phyloP scores from a whole-genome alignment of 2,329 filamentous ascomycete genomes.

The Pseudomassariella vexata region DNA sequence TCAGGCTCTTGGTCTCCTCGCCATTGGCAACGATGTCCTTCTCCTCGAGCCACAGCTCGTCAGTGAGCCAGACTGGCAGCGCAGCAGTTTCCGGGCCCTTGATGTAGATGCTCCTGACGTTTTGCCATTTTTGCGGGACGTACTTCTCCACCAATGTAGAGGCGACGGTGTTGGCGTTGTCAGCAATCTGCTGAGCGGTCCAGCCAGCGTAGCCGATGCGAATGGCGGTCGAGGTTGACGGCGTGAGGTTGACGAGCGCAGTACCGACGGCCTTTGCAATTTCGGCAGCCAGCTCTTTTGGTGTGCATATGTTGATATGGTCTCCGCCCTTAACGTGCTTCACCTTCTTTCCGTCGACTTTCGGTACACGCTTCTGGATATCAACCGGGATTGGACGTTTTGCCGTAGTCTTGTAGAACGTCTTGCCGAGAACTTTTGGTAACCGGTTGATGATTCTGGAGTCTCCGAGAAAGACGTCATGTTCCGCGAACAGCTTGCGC shows the following conservation, averaged over 20 bases:
- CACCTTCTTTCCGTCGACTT: constrained; percentile 52
- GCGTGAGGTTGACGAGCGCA: constrained; percentile 75
- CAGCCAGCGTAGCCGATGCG: constrained; percentile 73
- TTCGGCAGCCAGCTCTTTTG: constrained; percentile 69
- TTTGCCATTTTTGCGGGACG: constrained; percentile 81
- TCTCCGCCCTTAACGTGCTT: constrained; percentile 47
- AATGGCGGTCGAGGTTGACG: constrained; percentile 74
- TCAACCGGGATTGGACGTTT: constrained; percentile 85
- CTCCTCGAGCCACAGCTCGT: constrained; percentile 82
- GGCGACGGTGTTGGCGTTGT: constrained; percentile 72
- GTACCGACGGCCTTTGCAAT: constrained; percentile 70
- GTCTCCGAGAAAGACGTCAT: constrained; percentile 92
- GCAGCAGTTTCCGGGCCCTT: constrained; percentile 86
- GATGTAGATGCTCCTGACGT: constrained; percentile 78
- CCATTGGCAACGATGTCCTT: constrained; percentile 62
- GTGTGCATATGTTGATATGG: constrained; percentile 40
- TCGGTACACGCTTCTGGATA: constrained; percentile 58
- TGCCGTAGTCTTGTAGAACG: constrained; percentile 76
- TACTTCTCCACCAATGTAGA: constrained; percentile 68
- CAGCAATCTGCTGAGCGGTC: constrained; percentile 68
- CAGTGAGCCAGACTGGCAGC: constrained; percentile 89
- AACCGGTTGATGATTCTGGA: constrained; percentile 73
- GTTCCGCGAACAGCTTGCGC: constrained; percentile 75
- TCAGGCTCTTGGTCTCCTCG: constrained; percentile 39
- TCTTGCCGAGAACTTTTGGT: constrained; percentile 78